phyloP scores from a whole-genome alignment of 2,329 filamentous ascomycete species.

The Ophiocordyceps robertsii region DNA sequence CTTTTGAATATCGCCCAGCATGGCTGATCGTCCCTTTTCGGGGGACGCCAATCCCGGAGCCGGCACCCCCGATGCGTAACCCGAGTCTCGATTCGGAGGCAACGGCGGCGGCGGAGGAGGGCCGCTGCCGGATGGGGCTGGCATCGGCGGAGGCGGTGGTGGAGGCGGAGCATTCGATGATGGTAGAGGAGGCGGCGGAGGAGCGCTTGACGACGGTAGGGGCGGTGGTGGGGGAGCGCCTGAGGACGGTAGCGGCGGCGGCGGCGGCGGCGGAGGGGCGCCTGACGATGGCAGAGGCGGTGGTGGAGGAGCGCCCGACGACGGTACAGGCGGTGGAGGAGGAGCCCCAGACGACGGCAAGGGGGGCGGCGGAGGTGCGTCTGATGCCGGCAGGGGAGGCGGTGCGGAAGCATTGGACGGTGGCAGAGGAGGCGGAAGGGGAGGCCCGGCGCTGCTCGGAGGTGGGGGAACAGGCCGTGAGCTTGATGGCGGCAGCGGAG shows the following conservation, averaged over 20 bases:
- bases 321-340: slow-evolving; percentile 18
- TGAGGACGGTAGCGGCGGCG: slow-evolving; percentile 15
- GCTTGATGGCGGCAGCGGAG: slow-evolving; percentile 34
- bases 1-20: slow-evolving; percentile 60
- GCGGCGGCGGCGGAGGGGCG: slow-evolving; percentile 22
- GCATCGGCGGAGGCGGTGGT: slow-evolving; percentile 15
- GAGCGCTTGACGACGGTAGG: slow-evolving; percentile 12
- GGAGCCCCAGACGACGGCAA: slow-evolving; percentile 14
- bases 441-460: slow-evolving; percentile 26
- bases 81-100: slow-evolving; percentile 44
- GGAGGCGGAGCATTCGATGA: slow-evolving; percentile 20
- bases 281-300: slow-evolving; percentile 27
- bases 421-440: slow-evolving; percentile 33
- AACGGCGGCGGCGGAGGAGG: slow-evolving; percentile 38
- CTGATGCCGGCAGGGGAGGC: slow-evolving; percentile 34
- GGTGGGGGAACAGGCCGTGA: slow-evolving; percentile 39
- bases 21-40: slow-evolving; percentile 38
- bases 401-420: slow-evolving; percentile 29
- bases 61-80: slow-evolving; percentile 40
- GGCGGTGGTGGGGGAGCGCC: slow-evolving; percentile 22
- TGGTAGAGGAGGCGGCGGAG: slow-evolving; percentile 26
- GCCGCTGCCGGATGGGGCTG: neutral
- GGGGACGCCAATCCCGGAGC: slow-evolving; percentile 26
- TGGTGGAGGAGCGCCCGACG: slow-evolving; percentile 16
- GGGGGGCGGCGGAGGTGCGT: slow-evolving; percentile 21